Conservation (phyloP, 2,329 filamentous ascomycete species). For the Xylariales sp. region DNA sequence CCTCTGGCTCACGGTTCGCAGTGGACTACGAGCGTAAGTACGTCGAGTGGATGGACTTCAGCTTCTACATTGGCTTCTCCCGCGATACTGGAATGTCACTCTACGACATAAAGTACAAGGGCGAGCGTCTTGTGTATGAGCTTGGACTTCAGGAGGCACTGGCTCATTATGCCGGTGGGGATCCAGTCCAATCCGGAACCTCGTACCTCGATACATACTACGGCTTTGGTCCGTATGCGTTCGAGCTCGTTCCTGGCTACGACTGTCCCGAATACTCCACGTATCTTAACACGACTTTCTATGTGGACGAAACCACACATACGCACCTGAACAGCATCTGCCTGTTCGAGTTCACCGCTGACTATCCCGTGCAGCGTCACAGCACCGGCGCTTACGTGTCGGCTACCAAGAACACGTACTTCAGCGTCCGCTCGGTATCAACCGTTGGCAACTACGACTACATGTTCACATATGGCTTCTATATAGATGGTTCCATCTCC, state of each 20-base stretch:
- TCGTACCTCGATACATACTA: conserved; percentile 44
- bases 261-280: conserved; percentile 49
- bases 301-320: conserved; percentile 36
- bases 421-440: conserved; percentile 33
- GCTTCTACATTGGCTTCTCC: conserved; percentile 46
- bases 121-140: conserved; percentile 51
- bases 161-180: conserved; percentile 45
- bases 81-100: conserved; percentile 44
- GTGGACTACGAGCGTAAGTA: conserved; percentile 39
- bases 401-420: conserved; percentile 41
- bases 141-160: conserved; percentile 51
- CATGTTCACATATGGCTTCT: conserved; percentile 36
- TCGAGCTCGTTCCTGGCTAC: conserved; percentile 41
- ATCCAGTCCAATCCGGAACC: conserved; percentile 40
- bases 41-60: conserved; percentile 47
- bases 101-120: conserved; percentile 49
- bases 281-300: conserved; percentile 44
- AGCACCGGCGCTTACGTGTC: conserved; percentile 31
- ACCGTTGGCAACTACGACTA: conserved; percentile 41
- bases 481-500: conserved; percentile 40
- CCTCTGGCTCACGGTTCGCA: conserved; percentile 34
- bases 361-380: conserved; percentile 47
- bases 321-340: conserved; percentile 49
- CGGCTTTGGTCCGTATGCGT: conserved; percentile 41
- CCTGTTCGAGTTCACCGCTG: conserved; percentile 47